phyloP scores from a whole-genome alignment of 108 stramenopile genomes.

The Pseudonitzschia multistriata region DNA sequence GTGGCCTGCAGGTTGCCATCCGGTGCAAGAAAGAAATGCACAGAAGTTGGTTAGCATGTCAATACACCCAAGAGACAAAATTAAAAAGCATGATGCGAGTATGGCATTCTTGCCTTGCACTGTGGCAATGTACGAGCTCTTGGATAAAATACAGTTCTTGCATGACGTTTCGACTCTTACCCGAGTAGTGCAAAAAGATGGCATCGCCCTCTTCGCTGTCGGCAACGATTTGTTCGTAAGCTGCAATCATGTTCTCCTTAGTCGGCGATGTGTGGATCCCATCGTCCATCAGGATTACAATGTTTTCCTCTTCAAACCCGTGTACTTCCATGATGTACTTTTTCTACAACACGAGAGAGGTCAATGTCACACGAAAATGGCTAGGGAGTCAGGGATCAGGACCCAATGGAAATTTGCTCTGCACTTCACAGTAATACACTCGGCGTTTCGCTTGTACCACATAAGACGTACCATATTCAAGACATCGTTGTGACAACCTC shows the following conservation, averaged over 20 bases:
- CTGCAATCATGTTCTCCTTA: slow-evolving; percentile 54
- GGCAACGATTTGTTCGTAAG: slow-evolving; percentile 46
- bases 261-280: slow-evolving; percentile 57
- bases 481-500: slow-evolving; percentile 37
- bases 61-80: background rate
- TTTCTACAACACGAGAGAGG: no score
- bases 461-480: slow-evolving; percentile 27
- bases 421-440: background rate
- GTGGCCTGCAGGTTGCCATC: slow-evolving; percentile 31
- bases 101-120: no score
- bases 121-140: background rate
- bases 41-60: background rate
- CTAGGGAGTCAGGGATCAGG: no score
- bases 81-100: background rate
- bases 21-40: background rate
- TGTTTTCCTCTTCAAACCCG: slow-evolving; percentile 76
- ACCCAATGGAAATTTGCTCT: no score
- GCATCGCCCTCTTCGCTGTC: slow-evolving; percentile 57
- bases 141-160: background rate
- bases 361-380: slow-evolving; percentile 48
- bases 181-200: slow-evolving; percentile 68
- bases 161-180: slow-evolving; percentile 12
- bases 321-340: slow-evolving; percentile 81
- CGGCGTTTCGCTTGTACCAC: slow-evolving; percentile 3
- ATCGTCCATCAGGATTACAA: slow-evolving; percentile 76